These are phyloP conservation scores for Clavispora fructus DNA, from an alignment of 805 yeast species.

Conservation along the genomic window DNA sequence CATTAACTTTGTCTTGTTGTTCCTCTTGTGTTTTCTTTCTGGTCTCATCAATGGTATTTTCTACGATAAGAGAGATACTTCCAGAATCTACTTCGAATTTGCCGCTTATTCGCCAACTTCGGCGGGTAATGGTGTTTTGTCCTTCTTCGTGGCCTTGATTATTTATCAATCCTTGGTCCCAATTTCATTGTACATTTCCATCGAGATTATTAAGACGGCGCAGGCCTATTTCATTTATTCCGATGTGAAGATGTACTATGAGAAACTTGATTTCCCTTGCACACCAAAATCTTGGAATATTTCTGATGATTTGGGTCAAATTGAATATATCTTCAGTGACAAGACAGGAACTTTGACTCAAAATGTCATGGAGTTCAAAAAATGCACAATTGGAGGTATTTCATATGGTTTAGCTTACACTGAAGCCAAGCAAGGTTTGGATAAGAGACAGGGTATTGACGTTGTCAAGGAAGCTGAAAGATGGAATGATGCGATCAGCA, in stretches of 20 bases:
- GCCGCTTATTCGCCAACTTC: conserved; percentile 56
- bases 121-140: conserved; percentile 61
- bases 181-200: conserved; percentile 73
- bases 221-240: conserved; percentile 79
- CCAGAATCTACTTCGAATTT: conserved; percentile 55
- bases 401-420: conserved; percentile 78
- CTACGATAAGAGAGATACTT: conserved; percentile 39
- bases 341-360: conserved; percentile 83
- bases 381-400: conserved; percentile 68
- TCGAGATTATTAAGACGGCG: conserved; percentile 76
- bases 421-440: conserved; percentile 74
- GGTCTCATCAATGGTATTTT: conserved; percentile 68
- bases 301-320: conserved; percentile 81
- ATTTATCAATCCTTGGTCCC: conserved; percentile 79
- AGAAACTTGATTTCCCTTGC: conserved; percentile 69
- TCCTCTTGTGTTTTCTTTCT: conserved; percentile 61
- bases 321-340: conserved; percentile 79
- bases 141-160: conserved; percentile 72
- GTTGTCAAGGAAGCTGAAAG: conserved; percentile 61
- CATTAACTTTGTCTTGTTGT: conserved; percentile 56
- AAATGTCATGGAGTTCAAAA: conserved; percentile 81
- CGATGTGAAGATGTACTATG: conserved; percentile 68
- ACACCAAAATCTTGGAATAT: conserved; percentile 83
- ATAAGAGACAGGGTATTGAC: conserved; percentile 74
- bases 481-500: conserved; percentile 46